Base-by-base conservation (phyloP, 805 yeast species). In the Candida tallmaniae region DNA sequence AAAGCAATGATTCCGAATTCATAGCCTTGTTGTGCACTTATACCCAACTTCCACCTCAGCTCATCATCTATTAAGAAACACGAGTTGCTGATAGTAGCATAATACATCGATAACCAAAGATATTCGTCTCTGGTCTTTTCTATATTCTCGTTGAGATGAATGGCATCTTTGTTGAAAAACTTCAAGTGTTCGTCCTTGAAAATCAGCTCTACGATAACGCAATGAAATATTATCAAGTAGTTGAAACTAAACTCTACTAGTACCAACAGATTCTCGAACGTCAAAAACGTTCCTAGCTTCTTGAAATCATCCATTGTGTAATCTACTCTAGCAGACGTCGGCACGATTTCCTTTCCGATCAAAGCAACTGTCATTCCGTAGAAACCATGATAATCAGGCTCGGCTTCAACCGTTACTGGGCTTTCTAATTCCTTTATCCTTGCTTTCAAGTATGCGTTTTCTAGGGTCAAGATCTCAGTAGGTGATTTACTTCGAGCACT, bases 1-100 rank as follows among this genome's bases (percentile, higher is more conserved):
- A 56, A 53, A 14, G 58, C 45, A 0, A 47, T 50, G 18, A 53
- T 47, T 1, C 61, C 56, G 17, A 44, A 49, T 11, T 47, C 42
- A 31, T 54, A 55, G 48, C 55, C 44, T 13, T 46, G 49, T 14
- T 48, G 49, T 23, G 42, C 46, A 2, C 46, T 35, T 21, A 58
- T 42, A 2, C 45, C 50, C 20, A 55, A 34, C 6, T 39, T 32
- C 8, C 29, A n/a, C 25, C 42, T 50, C 16, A 50, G 32, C 6
- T 45, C 35, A 3, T 47, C 53, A 32, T 50, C 54, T 5, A 56
- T 42, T 24, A 51, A 48, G 36, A 51, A 51, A 5, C 56, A 24
- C 2, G 60, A 57, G 32, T 51, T 46, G 32, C 62, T 47, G 31
- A 60, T 37, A 24, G 59, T 27, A 6, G 52, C 51, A 41, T 60